Base-by-base conservation (phyloP, 768 basidiomycete genomes). In the Phlegmacium glaucopus region DNA sequence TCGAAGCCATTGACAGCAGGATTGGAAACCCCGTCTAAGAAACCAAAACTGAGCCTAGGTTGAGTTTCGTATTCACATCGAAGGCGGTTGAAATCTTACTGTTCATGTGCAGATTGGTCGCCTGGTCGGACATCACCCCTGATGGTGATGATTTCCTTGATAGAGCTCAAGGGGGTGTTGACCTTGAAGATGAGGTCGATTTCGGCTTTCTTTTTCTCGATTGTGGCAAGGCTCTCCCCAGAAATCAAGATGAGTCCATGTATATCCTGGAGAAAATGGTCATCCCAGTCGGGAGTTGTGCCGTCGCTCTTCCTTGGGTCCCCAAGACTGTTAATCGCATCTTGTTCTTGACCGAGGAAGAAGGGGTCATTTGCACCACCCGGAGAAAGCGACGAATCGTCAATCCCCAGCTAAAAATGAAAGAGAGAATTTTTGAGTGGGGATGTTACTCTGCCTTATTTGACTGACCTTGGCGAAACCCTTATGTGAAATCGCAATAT, bases 211-310 rank as follows among this genome's bases (percentile, higher is more conserved):
- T 63, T 65, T 54, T 69, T 68, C 36, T 72, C 50, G 36, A 75
- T 61, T 0, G 67, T 69, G 12, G 46, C 53, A 36, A 69, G 68
- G 35, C 65, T 62, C 30, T 78, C 76, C 2, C 74, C 77, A 22
- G 79, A 70, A 41, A 82, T 62, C 32, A 80, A 54, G 46, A 80
- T 67, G 13, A 80, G 59, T 10, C 76, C 78, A 51, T 83, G 71
- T 30, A 80, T 70, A 9, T 68, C 51, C 53, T 71, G 48, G 53
- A 69, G 55, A 61, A 82, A 81, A 10, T 64, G 61, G 0, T 66
- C 60, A 4, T 77, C 69, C 80, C 80, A 82, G 51, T 75, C 66
- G 6, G 76, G 72, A 13, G 60, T 34, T 4, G 2, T 55, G 44
- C 63, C 61, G 29, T 52, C 58, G 17, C 52, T 18, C 25, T 51